Base-by-base conservation (phyloP, 352 stramenopile genomes). In the Hyaloperonospora arabidopsidis region DNA sequence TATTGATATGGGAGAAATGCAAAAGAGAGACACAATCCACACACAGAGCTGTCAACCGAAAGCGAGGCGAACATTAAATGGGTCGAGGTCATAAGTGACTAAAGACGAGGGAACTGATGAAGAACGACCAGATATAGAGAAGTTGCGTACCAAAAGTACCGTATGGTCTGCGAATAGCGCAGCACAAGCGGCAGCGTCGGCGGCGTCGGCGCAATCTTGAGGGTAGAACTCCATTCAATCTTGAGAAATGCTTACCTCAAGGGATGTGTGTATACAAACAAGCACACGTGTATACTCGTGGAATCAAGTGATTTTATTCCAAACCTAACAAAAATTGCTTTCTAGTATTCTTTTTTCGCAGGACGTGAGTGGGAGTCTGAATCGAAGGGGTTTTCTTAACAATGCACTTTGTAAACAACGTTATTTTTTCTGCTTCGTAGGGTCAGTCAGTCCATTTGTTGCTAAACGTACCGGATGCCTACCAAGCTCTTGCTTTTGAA, bases 161-260 rank as follows among this genome's bases (percentile, higher is more conserved):
- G 63, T 82, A 55, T 87, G 72, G 23, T 57, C 66, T 0, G 70
- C 61, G 51, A 89, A 89, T 5, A 77, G 59, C 50, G 64, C 50
- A 6, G 46, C 34, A 41, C 54, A 65, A 48, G 61, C 52, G 15
- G 46, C 49, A 21, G 39, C 15, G 38, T 75, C 68, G 21, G 63
- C 69, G 3, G 61, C 67, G 57, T 34, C 28, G n/a, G 48, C 36
- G 35, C 39, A 52, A 54, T 65, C 44, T 15, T 59, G 39, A 45
- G 59, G 54, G 52, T 76, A 85, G 54, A 82, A 85, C 61, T 82
- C 71, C 71, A 85, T 76, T 17, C 15, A 29, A 21, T 45, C 5
- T 4, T 41, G n/a, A 3, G n/a, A 41, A 5, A 5, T 41, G 35
- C 19, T 22, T 21, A 17, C 5, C 2, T 22, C 12, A 2, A 22